Evolutionary conservation across 2,329 filamentous ascomycete genomes (phyloP).

Genomic region (Neonectria ditissima): DNA sequence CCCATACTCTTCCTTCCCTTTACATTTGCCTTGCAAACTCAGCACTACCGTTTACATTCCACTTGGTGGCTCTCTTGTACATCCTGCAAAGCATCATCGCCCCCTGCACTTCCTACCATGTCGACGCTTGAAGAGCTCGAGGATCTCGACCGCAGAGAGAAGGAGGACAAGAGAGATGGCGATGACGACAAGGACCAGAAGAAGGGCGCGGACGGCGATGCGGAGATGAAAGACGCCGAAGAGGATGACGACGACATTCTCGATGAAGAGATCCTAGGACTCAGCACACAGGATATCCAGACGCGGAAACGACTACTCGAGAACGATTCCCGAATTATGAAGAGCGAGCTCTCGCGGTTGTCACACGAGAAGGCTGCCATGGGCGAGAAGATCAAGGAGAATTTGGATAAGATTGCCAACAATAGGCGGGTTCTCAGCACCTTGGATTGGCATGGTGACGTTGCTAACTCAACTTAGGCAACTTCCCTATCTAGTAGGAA

Average conservation of each 20-base stretch:
- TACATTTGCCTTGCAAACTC: constrained; percentile 8
- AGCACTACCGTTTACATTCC: not conserved
- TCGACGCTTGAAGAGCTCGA: constrained; percentile 93
- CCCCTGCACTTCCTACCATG: constrained; percentile 64
- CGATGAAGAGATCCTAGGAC: constrained; percentile 91
- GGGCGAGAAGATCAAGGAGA: constrained; percentile 99
- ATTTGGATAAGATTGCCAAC: constrained; percentile 98
- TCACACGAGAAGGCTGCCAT: constrained; percentile 96
- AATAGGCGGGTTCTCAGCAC: constrained; percentile 76
- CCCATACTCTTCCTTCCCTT: constrained; percentile 14
- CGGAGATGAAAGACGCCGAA: constrained; percentile 90
- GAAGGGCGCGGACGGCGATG: constrained; percentile 75
- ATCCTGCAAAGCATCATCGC: constrained; percentile 3
- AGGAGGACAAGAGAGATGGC: constrained; percentile 71
- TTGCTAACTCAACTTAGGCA: constrained; percentile 68
- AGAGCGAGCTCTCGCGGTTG: constrained; percentile 93
- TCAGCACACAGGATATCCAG: constrained; percentile 94
- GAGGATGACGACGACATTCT: constrained; percentile 82
- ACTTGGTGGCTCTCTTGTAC: not conserved
- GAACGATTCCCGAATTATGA: constrained; percentile 99
- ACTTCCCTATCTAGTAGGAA: constrained; percentile 97
- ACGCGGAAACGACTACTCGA: constrained; percentile 92
- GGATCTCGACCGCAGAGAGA: constrained; percentile 84
- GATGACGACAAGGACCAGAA: constrained; percentile 51
- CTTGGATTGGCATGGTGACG: not conserved